These are phyloP conservation scores for Wickerhamiella brachini DNA, from an alignment of 805 yeast genomes.

Conservation along the genomic window DNA sequence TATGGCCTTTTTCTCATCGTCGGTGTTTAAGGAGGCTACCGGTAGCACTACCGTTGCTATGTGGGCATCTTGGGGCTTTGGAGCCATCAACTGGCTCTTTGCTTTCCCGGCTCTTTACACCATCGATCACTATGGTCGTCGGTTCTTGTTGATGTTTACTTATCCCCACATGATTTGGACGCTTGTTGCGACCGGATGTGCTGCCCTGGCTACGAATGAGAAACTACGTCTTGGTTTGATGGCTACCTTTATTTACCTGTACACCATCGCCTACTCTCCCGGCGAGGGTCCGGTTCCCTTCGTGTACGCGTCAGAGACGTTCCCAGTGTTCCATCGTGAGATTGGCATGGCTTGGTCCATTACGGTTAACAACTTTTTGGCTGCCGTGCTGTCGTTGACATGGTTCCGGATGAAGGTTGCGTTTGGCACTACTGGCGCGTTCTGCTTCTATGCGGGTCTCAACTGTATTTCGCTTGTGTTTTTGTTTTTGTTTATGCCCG, in stretches of 20 bases:
- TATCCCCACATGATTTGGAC: slow-evolving; percentile 47
- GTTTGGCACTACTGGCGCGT: slow-evolving; percentile 71
- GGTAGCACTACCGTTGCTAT: slow-evolving; percentile 28
- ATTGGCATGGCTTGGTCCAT: slow-evolving; percentile 20
- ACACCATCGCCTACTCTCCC: slow-evolving; percentile 59
- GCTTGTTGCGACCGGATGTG: slow-evolving; percentile 39
- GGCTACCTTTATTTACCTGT: slow-evolving; percentile 60
- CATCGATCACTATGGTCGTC: slow-evolving; percentile 66
- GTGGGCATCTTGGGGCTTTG: slow-evolving; percentile 78
- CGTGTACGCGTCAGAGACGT: slow-evolving; percentile 63
- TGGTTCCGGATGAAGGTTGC: slow-evolving; percentile 62
- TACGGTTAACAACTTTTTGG: slow-evolving; percentile 40
- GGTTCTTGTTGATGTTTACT: slow-evolving; percentile 42
- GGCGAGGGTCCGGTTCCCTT: slow-evolving; percentile 89
- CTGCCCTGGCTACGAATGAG: slow-evolving; percentile 41
- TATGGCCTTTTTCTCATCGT: slow-evolving; percentile 72
- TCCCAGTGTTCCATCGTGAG: slow-evolving; percentile 17
- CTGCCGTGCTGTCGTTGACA: slow-evolving; percentile 51
- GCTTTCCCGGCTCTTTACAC: slow-evolving; percentile 74
- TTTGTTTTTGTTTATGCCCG: slow-evolving; percentile 40
- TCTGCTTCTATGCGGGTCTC: slow-evolving; percentile 83
- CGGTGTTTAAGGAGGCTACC: slow-evolving; percentile 43
- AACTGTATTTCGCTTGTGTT: slow-evolving; percentile 59
- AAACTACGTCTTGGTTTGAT: slow-evolving; percentile 47
- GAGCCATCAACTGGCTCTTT: slow-evolving; percentile 67